phyloP scores from a whole-genome alignment of 2,329 filamentous ascomycete species.

The Diaporthe longicolla region DNA sequence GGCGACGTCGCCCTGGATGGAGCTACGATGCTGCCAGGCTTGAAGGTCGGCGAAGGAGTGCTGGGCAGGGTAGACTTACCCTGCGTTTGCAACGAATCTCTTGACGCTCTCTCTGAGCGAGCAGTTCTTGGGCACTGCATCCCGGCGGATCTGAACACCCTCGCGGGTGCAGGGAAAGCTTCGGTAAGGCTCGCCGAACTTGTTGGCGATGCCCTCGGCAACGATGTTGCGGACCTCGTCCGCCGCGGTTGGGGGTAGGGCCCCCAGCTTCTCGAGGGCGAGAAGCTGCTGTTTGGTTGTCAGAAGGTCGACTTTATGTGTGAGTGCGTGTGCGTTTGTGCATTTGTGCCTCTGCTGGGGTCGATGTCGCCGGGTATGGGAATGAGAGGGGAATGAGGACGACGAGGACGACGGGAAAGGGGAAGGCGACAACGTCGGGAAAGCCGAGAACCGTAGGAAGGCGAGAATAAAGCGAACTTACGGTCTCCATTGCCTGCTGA shows the following conservation, averaged over 20 bases:
- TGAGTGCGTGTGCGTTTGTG: no score
- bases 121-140: slow-evolving; percentile 16
- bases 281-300: slow-evolving; percentile 33
- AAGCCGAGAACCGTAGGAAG: no score
- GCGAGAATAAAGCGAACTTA: slow-evolving; percentile 3
- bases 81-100: not conserved
- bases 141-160: slow-evolving; percentile 33
- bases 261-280: slow-evolving; percentile 18
- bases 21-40: not conserved
- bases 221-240: slow-evolving; percentile 40
- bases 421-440: no score
- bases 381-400: not conserved
- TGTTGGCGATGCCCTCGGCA: slow-evolving; percentile 37
- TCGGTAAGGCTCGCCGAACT: slow-evolving; percentile 31
- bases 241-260: slow-evolving; percentile 18
- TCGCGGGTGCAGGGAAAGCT: slow-evolving; percentile 18
- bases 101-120: slow-evolving; percentile 9
- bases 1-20: not conserved
- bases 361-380: no score
- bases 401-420: no score
- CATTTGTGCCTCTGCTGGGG: not conserved
- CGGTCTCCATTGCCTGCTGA: slow-evolving; percentile 25
- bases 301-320: not conserved
- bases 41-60: not conserved
- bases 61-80: not conserved